Conservation (phyloP, 164 flowering plant genomes). For the Platanus orientalis region DNA sequence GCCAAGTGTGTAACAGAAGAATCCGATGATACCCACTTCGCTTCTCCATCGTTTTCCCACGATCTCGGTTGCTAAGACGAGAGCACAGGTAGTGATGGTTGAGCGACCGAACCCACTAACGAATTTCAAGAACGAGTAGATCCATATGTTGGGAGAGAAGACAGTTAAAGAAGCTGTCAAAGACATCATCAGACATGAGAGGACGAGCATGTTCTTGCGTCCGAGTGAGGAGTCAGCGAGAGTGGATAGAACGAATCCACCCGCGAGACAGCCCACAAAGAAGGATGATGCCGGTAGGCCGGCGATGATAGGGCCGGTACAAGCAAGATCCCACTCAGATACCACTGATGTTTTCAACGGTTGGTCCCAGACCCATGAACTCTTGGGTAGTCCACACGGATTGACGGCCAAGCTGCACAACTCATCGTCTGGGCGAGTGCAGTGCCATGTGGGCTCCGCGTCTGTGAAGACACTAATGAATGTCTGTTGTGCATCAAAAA, state of each 20-base stretch:
- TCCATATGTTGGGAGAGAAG: constrained; percentile 43
- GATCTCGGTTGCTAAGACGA: constrained; percentile 54
- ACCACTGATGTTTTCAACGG: constrained; percentile 31
- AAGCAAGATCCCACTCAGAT: constrained; percentile 53
- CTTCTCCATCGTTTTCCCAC: constrained; percentile 66
- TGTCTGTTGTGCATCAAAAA: constrained; percentile 56
- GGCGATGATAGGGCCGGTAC: constrained; percentile 34
- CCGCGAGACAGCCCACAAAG: constrained; percentile 68
- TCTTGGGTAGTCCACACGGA: constrained; percentile 33
- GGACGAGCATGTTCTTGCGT: no score
- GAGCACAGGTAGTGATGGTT: constrained; percentile 45
- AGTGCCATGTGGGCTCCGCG: no score
- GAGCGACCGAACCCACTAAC: constrained; percentile 57
- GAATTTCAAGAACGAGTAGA: constrained; percentile 42
- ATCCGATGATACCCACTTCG: no score
- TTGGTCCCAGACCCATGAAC: constrained; percentile 63
- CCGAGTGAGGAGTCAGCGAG: no score
- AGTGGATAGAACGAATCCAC: no score
- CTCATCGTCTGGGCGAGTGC: no score
- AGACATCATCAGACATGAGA: no score
- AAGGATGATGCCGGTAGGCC: constrained; percentile 63
- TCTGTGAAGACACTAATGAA: constrained; percentile 26
- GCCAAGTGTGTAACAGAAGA: constrained; percentile 53
- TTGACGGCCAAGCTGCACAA: constrained; percentile 12
- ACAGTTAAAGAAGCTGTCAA: no score